These are phyloP conservation scores for Geosmithia putterillii DNA, from an alignment of 2,329 filamentous ascomycete species.

Conservation along the genomic window DNA sequence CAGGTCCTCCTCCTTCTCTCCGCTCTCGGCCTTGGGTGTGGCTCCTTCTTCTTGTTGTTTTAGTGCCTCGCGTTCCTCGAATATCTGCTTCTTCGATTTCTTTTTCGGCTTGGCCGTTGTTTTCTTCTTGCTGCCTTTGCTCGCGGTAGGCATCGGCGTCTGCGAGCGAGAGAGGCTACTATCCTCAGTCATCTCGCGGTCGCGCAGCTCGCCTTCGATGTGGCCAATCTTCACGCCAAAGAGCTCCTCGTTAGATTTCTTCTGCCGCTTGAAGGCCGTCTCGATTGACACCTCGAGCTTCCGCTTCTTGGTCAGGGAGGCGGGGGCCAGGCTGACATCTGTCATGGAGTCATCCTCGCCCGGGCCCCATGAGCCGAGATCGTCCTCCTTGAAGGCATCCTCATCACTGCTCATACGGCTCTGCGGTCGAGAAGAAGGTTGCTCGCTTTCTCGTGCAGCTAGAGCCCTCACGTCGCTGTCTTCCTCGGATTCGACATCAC, in stretches of 20 bases:
- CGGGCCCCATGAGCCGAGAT: conserved; percentile 31
- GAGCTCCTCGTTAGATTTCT: conserved; percentile 68
- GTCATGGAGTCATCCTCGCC: conserved; percentile 56
- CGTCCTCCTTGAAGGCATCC: conserved; percentile 34
- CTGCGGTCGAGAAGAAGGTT: conserved; percentile 67
- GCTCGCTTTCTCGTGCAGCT: conserved; percentile 68
- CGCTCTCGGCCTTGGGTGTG: conserved; percentile 12
- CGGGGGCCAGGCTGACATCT: conserved; percentile 53
- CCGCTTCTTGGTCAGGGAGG: conserved; percentile 47
- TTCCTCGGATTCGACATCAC: conserved; percentile 79
- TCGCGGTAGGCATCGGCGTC: conserved; percentile 26
- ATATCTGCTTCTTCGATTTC: conserved; percentile 67
- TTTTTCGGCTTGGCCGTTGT: conserved; percentile 48
- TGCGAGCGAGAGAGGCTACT: conserved; percentile 31
- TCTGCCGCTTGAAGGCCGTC: conserved; percentile 64
- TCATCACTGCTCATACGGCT: conserved; percentile 61
- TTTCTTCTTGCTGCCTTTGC: conserved; percentile 41
- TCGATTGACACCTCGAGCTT: conserved; percentile 58
- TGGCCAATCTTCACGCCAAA: conserved; percentile 51
- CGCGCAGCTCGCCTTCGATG: conserved; percentile 35
- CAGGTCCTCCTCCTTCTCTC: conserved; percentile 11
- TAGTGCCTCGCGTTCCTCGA: conserved; percentile 53
- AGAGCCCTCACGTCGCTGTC: conserved; percentile 46
- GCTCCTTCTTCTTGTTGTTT: conserved; percentile 39
- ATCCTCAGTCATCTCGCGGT: conserved; percentile 36